phyloP scores from a whole-genome alignment of 108 stramenopile genomes.

The Cyclotella kingstonii region DNA sequence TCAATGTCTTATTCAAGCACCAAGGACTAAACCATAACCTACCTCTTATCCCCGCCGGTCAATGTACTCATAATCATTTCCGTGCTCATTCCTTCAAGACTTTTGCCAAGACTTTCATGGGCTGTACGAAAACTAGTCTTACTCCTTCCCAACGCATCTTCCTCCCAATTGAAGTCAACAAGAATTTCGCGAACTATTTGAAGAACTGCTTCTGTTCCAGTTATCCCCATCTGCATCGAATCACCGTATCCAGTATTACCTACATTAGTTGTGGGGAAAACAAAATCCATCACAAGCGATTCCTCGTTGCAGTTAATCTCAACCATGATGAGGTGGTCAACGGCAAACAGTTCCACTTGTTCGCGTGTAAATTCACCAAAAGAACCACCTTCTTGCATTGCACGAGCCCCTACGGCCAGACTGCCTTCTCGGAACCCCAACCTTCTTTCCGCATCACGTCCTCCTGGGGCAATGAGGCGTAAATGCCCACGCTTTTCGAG shows the following conservation, averaged over 20 bases:
- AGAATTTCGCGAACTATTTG: conserved; percentile 93
- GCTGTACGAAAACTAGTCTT: conserved; percentile 86
- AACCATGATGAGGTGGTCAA: conserved; percentile 97
- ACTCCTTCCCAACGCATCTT: conserved; percentile 92
- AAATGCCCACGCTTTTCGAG: conserved; percentile 70
- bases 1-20: no score
- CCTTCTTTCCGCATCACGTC: conserved; percentile 85
- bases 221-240: conserved; percentile 77
- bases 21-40: no score
- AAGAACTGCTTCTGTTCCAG: conserved; percentile 92
- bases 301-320: conserved; percentile 96
- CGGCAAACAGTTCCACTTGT: conserved; percentile 97
- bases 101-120: conserved; percentile 85
- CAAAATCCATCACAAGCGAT: conserved; percentile 88
- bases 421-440: conserved; percentile 76
- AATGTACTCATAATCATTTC: conserved; percentile 83
- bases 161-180: conserved; percentile 93
- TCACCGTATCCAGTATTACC: conserved; percentile 86
- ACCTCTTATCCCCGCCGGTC: conserved; percentile 71
- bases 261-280: conserved; percentile 93
- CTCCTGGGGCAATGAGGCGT: conserved; percentile 89
- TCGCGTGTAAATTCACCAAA: conserved; percentile 93
- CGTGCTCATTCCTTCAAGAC: conserved; percentile 80
- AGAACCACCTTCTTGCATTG: conserved; percentile 98
- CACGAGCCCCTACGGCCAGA: conserved; percentile 91